Percentiles rank a stretch among this genome's conserved stretches.
These are phyloP conservation scores for Crithidia expoeki DNA, from an alignment of 208 protist genomes.

Conservation along the genomic window DNA sequence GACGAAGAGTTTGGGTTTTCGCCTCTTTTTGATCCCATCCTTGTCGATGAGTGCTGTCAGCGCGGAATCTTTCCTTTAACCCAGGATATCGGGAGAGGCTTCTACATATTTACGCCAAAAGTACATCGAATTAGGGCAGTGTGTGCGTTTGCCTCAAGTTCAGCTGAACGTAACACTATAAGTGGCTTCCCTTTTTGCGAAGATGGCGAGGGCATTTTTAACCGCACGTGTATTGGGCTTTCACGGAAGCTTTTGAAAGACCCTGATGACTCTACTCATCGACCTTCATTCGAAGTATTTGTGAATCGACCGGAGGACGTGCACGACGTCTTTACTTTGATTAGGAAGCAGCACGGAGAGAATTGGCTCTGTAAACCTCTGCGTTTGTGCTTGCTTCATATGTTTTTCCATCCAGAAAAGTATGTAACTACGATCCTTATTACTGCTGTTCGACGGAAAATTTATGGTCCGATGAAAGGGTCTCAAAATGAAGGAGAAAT, in stretches of 20 bases:
- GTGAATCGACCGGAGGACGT: conserved; percentile 77
- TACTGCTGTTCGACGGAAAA: conserved; percentile 61
- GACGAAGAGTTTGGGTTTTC: conserved; percentile 68
- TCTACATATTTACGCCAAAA: conserved; percentile 73
- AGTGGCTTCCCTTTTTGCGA: conserved; percentile 41
- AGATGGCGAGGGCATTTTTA: conserved; percentile 39
- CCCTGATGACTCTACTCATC: conserved; percentile 28
- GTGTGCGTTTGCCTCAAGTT: conserved; percentile 34
- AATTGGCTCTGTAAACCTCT: conserved; percentile 84
- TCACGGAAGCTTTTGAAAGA: conserved; percentile 51
- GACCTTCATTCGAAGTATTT: conserved; percentile 60
- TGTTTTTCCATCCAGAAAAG: conserved; percentile 59
- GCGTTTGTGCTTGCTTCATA: conserved; percentile 66
- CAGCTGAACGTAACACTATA: conserved; percentile 29
- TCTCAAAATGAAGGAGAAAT: conserved; percentile 2
- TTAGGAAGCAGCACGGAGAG: conserved; percentile 75
- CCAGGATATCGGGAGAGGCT: conserved; percentile 22
- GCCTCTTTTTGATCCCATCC: conserved; percentile 60
- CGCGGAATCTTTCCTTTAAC: conserved; percentile 80
- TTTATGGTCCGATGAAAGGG: conserved; percentile 26
- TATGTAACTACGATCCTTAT: conserved; percentile 77
- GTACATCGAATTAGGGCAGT: conserved; percentile 62
- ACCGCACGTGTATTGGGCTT: conserved; percentile 35
- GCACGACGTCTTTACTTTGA: conserved; percentile 57
- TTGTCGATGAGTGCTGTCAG: conserved; percentile 74